These are phyloP conservation scores for Gentiana dahurica DNA, from an alignment of 257 asterid species.

Conservation along the genomic window DNA sequence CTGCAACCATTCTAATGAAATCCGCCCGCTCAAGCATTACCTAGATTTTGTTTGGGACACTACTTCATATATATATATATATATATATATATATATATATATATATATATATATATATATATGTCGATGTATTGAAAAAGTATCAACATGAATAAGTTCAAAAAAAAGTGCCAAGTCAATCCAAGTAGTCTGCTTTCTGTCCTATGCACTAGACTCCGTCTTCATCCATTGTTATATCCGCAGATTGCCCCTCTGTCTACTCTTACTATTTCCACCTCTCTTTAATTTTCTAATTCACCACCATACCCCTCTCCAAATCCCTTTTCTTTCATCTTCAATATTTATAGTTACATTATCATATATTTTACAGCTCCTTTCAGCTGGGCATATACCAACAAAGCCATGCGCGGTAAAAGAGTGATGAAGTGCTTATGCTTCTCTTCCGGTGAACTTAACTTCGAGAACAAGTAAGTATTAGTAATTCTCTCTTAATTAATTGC, in stretches of 20 bases:
- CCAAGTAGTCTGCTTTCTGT: not conserved
- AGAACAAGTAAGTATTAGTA: slow-evolving; percentile 6
- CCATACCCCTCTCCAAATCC: not conserved
- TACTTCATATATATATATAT: too few species aligned
- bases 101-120: too few species aligned
- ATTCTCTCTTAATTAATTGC: not conserved
- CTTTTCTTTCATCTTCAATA: not conserved
- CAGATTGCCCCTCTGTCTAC: not conserved
- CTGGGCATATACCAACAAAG: too few species aligned
- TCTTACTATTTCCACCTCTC: not conserved
- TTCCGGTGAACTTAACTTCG: slow-evolving; percentile 6
- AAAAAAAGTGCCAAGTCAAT: too few species aligned
- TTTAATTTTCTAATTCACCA: not conserved
- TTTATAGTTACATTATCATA: not conserved
- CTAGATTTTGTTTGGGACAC: too few species aligned
- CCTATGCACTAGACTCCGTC: not conserved
- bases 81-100: too few species aligned
- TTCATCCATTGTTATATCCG: slow-evolving; percentile 3
- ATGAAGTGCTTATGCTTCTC: slow-evolving; percentile 19
- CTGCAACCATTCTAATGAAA: too few species aligned
- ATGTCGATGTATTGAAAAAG: too few species aligned
- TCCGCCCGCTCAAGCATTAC: too few species aligned
- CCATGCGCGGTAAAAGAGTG: slow-evolving; percentile 9
- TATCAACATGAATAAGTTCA: too few species aligned
- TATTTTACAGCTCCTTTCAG: not conserved